Evolutionary conservation across 768 basidiomycete genomes (phyloP).

Genomic region (Lyophyllum shimeji): DNA sequence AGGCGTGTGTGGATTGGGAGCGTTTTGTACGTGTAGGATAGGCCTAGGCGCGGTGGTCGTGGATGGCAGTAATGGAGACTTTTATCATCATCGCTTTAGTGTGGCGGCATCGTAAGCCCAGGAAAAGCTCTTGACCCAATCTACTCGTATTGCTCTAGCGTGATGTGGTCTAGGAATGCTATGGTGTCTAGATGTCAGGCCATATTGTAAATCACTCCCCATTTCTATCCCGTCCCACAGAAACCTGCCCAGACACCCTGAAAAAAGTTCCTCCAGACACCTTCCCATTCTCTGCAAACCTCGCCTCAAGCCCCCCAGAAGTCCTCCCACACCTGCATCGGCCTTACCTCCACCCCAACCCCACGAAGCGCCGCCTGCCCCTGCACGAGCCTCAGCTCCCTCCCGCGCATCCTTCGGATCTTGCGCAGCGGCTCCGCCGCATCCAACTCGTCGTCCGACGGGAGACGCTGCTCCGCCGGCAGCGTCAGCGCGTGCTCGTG

Average conservation of each 20-base stretch:
- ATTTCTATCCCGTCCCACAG: not conserved
- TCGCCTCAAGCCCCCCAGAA: constrained; percentile 35
- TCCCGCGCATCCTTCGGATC: constrained; percentile 72
- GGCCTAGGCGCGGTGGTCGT: not conserved
- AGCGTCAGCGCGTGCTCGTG: constrained; percentile 53
- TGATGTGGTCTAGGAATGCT: not conserved
- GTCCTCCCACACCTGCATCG: constrained; percentile 42
- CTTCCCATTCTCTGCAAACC: not conserved
- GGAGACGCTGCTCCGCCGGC: constrained; percentile 56
- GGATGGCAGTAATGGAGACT: not conserved
- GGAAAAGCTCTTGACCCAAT: no score
- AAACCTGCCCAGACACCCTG: not conserved
- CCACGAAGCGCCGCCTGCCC: constrained; percentile 69
- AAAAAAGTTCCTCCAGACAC: no score
- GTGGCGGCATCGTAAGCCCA: not conserved
- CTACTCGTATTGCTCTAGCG: no score
- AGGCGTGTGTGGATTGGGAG: constrained; percentile 18
- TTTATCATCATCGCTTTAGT: not conserved
- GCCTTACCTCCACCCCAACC: constrained; percentile 29
- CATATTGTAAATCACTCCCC: not conserved
- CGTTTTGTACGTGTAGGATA: not conserved
- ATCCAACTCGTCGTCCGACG: constrained; percentile 82
- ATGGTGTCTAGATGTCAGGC: not conserved
- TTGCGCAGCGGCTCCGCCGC: constrained; percentile 59
- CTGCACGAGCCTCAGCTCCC: constrained; percentile 85